Base-by-base conservation (phyloP, 1,284 basidiomycete species). In the Apiotrichum brassicae region DNA sequence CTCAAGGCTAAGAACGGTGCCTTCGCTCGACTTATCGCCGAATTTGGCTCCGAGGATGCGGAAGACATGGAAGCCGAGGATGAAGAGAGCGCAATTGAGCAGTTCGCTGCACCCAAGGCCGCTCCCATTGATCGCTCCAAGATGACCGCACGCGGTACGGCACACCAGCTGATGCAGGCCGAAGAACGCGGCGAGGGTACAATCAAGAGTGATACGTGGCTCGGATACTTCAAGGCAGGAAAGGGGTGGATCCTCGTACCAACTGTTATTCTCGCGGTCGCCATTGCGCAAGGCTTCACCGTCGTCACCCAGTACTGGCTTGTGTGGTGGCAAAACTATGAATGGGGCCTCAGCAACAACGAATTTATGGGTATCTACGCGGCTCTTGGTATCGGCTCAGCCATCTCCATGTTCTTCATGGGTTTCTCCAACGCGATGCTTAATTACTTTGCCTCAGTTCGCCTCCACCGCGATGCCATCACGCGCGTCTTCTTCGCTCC, bases 251-350 rank as follows among this genome's bases (percentile, higher is more conserved):
- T 74, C 52, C 74, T 77, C 48, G 53, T 79, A n/a, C 78, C 79
- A 0, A 48, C 76, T n/a, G 62, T 79, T 16, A 41, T 79, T 26
- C 14, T 71, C 24, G 59, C 64, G n/a, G 60, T 70, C 41, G 53
- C 59, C 14, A 48, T 72, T 30, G 64, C 66, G 11, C 70, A 72
- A 46, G 66, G 57, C 6, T 67, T 74, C 55, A 66, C 62, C 30
- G 57, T 72, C 52, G 63, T 74, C 55, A 66, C 68, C 8, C 64
- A 62, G 9, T 71, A 68, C 62, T 82, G 82, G 54, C 72, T 86
- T 25, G 80, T 85, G n/a, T 86, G 83, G 82, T 87, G 85, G 85
- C 80, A 87, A 64, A 75, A 77, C 42, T 78, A 85, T 51, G 40
- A 55, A 33, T 66, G 56, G 53, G 46, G 50, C 26, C 45, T 62